A percentile compares a stretch with the other conserved stretches of the same genome.
Conservation (phyloP, 2,329 filamentous ascomycete species). For the Juglanconis sp. region DNA sequence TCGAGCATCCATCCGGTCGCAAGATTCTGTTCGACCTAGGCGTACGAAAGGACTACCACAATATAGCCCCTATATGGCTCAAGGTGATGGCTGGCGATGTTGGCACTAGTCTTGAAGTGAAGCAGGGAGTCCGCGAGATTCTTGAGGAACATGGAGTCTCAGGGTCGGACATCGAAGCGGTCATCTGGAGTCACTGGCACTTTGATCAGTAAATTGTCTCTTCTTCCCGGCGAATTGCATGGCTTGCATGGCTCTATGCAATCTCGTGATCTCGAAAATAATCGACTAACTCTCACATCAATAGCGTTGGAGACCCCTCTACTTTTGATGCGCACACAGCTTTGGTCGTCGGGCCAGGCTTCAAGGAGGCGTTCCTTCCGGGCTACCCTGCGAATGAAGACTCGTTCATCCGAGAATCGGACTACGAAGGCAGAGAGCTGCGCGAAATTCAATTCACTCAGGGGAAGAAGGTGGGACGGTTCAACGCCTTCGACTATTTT, state of each 20-base stretch:
- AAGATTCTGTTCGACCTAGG: constrained; percentile 35
- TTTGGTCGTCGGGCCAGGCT: constrained; percentile 30
- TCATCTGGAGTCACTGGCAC: constrained; percentile 29
- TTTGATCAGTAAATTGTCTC: constrained; percentile 23
- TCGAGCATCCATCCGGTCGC: constrained; percentile 37
- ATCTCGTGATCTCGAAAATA: not conserved
- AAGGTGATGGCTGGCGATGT: not conserved
- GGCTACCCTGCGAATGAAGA: constrained; percentile 21
- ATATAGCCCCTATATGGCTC: constrained; percentile 25
- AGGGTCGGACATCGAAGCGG: constrained; percentile 19
- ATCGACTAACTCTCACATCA: not conserved
- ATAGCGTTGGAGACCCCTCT: constrained; percentile 23
- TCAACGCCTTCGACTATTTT: constrained; percentile 16
- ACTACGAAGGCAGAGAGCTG: constrained; percentile 23
- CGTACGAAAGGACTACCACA: constrained; percentile 40
- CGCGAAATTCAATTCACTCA: constrained; percentile 24
- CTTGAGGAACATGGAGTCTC: constrained; percentile 32
- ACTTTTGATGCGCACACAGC: constrained; percentile 23
- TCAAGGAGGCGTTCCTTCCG: constrained; percentile 23
- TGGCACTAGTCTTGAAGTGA: constrained; percentile 30
- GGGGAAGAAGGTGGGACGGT: constrained; percentile 21
- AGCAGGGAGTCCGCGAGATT: constrained; percentile 40
- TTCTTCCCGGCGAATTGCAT: no score
- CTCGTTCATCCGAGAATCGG: constrained; percentile 24
- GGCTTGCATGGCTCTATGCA: no score